Base-by-base conservation (phyloP, 148 eudicot species). In the Nepenthes mirabilis region DNA sequence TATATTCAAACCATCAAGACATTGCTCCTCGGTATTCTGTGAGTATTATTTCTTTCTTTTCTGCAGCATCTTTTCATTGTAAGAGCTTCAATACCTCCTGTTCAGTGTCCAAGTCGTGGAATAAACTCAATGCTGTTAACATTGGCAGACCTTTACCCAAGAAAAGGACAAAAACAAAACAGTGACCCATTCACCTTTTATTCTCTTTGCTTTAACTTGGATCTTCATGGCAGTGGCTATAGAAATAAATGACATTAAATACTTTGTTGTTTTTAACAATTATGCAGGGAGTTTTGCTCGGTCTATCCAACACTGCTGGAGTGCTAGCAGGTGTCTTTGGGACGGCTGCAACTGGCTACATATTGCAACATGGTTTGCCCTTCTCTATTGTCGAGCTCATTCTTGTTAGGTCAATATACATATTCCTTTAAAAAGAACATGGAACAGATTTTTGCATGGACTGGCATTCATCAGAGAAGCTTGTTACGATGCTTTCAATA, bases 1-100 rank as follows among this genome's bases (percentile, higher is more conserved):
- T 91, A 55, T 91, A 91, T 64, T 91, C 97, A 56, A 91, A 91
- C 74, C 97, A 91, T 76, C 97, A 91, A 77, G 97, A 91, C 71
- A 87, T 90, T 58, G 97, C 97, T 62, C 97, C 97, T 62, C 82
- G 97, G 51, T 90, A 90, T 71, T 81, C 95, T 34, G 97, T 90
- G 59, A 87, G 95, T 70, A 56, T 10, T 34, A 33, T 8, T 14
- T 37, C 32, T 33, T 13, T 37, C 34, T 5, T 33, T 3, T 34
- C 6, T 55, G 3, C 12, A 40, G 45, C 8, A 40, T 40, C 8
- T 4, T 8, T 40, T 40, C 4, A 4, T 40, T 40, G 4, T 8
- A 40, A 3, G 45, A 40, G 45, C 45, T 40, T 40, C 4, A 8
- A 49, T 11, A 2, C 52, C n/a, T 49, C 13, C 2, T 49, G 6